Conservation (phyloP, 2,329 filamentous ascomycete genomes). For the Penicillium sp. region DNA sequence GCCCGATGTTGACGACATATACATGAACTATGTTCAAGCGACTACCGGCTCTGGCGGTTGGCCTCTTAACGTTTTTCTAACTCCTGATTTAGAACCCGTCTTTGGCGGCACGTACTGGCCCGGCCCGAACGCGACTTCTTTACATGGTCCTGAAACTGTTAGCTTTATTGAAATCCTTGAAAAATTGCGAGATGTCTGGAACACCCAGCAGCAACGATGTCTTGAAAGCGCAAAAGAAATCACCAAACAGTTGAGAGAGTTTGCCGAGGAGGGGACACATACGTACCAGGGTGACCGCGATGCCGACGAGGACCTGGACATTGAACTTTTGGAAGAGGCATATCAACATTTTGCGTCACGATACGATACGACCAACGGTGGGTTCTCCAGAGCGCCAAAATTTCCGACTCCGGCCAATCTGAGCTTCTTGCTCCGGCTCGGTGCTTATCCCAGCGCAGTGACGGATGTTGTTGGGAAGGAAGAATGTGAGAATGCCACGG, state of each 20-base stretch:
- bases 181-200: conserved; percentile 77
- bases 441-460: conserved; percentile 72
- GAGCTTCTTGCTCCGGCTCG: conserved; percentile 77
- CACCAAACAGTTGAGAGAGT: conserved; percentile 78
- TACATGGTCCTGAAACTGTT: conserved; percentile 62
- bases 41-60: conserved; percentile 89
- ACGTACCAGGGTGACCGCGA: conserved; percentile 49
- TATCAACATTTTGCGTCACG: conserved; percentile 78
- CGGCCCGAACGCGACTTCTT: conserved; percentile 66
- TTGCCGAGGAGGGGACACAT: conserved; percentile 82
- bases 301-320: conserved; percentile 73
- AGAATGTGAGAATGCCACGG: conserved; percentile 73
- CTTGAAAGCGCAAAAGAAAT: conserved; percentile 83
- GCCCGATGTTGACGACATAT: conserved; percentile 91
- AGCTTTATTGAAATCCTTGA: conserved; percentile 82
- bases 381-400: conserved; percentile 82
- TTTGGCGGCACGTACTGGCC: conserved; percentile 98
- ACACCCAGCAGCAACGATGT: conserved; percentile 80
- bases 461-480: conserved; percentile 84
- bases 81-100: conserved; percentile 87
- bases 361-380: conserved; percentile 79
- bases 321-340: conserved; percentile 91
- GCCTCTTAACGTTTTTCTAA: conserved; percentile 96
- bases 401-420: conserved; percentile 89
- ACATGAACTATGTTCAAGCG: conserved; percentile 98